Conservation (phyloP, 2,329 filamentous ascomycete species). For the Apiospora kogelbergensis region DNA sequence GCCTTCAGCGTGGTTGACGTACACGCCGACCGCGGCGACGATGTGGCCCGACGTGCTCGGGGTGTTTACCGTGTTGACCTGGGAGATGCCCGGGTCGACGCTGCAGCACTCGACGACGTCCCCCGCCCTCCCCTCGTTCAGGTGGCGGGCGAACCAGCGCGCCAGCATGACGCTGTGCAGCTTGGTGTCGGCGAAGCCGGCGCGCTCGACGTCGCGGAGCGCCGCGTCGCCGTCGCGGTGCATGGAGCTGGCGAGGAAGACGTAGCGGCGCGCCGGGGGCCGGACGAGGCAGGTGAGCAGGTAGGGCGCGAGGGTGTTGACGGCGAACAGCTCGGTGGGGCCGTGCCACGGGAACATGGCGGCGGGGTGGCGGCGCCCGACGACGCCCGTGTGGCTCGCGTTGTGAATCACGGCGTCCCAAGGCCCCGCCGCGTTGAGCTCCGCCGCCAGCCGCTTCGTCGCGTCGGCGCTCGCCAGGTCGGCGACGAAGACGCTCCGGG, state of each 20-base stretch:
- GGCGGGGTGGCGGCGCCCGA: conserved; percentile 40
- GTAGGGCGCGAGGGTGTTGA: conserved; percentile 59
- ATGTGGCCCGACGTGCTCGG: conserved; percentile 44
- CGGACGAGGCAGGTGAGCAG: conserved; percentile 52
- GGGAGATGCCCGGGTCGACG: conserved; percentile 54
- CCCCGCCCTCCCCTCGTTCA: conserved; percentile 21
- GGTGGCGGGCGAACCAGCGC: conserved; percentile 50
- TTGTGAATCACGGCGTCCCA: conserved; percentile 61
- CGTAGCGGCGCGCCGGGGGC: conserved; percentile 39
- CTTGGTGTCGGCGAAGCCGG: conserved; percentile 53
- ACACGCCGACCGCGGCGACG: conserved; percentile 47
- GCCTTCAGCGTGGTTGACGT: conserved; percentile 46
- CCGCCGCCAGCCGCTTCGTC: conserved; percentile 49
- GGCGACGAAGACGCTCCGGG: conserved; percentile 49
- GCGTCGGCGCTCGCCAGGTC: conserved; percentile 53
- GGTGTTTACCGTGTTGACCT: conserved; percentile 56
- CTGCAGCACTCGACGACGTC: conserved; percentile 41
- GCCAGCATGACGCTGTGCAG: conserved; percentile 56
- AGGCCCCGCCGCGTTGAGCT: conserved; percentile 30
- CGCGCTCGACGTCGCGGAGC: conserved; percentile 35
- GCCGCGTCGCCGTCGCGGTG: conserved; percentile 46
- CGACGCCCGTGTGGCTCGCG: no score
- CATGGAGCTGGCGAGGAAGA: conserved; percentile 52
- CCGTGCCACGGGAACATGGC: conserved; percentile 28
- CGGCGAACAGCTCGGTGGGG: conserved; percentile 41